Base-by-base conservation (phyloP, 2,329 filamentous ascomycete genomes). In the Fusarium sp. region DNA sequence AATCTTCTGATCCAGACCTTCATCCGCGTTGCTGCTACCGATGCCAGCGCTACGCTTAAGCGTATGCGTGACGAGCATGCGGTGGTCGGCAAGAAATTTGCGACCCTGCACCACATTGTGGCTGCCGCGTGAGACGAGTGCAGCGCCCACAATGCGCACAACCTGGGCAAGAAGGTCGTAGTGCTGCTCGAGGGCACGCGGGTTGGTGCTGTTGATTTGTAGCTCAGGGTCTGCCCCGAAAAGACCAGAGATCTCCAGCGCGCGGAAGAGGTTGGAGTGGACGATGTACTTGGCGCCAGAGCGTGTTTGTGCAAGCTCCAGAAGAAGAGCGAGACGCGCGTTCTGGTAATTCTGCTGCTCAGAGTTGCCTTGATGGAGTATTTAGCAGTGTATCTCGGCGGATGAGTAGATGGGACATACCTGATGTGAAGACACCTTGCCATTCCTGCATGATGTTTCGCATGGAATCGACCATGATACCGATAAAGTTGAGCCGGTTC, bases 181-280 rank as follows among this genome's bases (percentile, higher is more conserved):
- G 77, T 96, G 96, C 70, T 88, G 89, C 63, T 88, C 85, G 17
- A 97, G 82, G 4, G 92, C 89, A 54, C 84, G 81, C 4, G 85
- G 80, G 67, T 92, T 88, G 50, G 88, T 83, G 51, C 88, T 84
- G 66, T 91, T 86, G 76, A 93, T 87, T 57, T 96, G 93, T 50
- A 99, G 87, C 74, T 99, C 95, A 1, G 95, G 95, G 73, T 99
- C 95, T 11, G 91, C 90, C 9, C 88, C 82, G 74, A 98, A 99
- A 19, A 98, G 83, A n/a, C 88, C 86, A 1, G 93, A 96, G 52
- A 89, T 85, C 61, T 90, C 89, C 25, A 98, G 80, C 0, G 91
- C 84, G 39, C 88, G 85, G 79, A 99, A 94, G 6, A 99, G 83
- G 60, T 94, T 94, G 9, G 92, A 91, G 70, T 96, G 93, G 37